These are phyloP conservation scores for Globisporangium heterothallicum DNA, from an alignment of 352 stramenopile species.

Conservation along the genomic window DNA sequence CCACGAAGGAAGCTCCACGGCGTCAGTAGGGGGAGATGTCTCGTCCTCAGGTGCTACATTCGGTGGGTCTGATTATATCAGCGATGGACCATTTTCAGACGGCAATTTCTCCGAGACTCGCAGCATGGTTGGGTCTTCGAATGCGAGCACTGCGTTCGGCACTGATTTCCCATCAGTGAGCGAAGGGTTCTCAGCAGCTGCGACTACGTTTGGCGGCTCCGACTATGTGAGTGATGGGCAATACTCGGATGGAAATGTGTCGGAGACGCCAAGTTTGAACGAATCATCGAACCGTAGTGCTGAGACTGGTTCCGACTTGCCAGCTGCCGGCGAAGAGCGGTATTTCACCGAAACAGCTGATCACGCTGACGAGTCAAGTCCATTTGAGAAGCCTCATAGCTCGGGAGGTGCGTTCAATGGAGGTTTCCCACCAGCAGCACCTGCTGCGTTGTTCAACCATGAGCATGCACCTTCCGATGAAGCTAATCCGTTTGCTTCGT, in stretches of 20 bases:
- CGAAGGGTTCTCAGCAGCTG: slow-evolving; percentile 58
- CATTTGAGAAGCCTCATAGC: slow-evolving; percentile 23
- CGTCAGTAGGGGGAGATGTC: slow-evolving; percentile 47
- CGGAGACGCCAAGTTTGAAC: slow-evolving; percentile 48
- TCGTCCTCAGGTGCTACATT: slow-evolving; percentile 77
- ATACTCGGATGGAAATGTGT: slow-evolving; percentile 58
- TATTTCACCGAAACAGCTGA: slow-evolving; percentile 31
- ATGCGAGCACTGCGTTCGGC: slow-evolving; percentile 68
- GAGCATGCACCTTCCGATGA: slow-evolving; percentile 19
- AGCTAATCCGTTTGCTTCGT: slow-evolving; percentile 40
- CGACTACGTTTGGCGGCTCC: slow-evolving; percentile 51
- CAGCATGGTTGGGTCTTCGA: slow-evolving; percentile 68
- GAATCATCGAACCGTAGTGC: slow-evolving; percentile 34
- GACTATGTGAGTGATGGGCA: slow-evolving; percentile 50
- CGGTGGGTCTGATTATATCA: slow-evolving; percentile 62
- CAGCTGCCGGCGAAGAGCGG: slow-evolving; percentile 20
- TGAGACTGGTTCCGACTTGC: slow-evolving; percentile 32
- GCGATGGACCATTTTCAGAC: slow-evolving; percentile 61
- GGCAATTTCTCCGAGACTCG: slow-evolving; percentile 62
- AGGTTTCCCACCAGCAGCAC: slow-evolving; percentile 8
- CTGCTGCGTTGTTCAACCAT: slow-evolving; percentile 19
- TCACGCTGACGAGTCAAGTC: slow-evolving; percentile 12
- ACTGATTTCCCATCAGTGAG: slow-evolving; percentile 74
- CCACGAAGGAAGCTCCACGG: slow-evolving; percentile 36
- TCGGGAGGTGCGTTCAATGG: slow-evolving; percentile 22